Percentiles rank a stretch among this genome's conserved stretches.
phyloP scores from a whole-genome alignment of 2,329 filamentous ascomycete species.

The Aspergillus fructus region DNA sequence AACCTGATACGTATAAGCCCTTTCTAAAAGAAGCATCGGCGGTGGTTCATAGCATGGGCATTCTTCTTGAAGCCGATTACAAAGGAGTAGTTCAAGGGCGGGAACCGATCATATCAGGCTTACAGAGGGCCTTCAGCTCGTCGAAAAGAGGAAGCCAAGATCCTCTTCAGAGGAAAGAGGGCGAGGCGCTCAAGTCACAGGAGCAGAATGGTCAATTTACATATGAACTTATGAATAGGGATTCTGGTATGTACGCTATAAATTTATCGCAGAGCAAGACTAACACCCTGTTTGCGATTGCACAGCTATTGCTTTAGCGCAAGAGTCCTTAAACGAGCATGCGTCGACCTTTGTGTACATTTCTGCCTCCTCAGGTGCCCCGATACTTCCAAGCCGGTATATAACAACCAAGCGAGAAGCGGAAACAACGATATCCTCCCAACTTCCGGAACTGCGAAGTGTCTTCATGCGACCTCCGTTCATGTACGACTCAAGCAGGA shows the following conservation, averaged over 20 bases:
- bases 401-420: constrained; percentile 90
- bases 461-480: constrained; percentile 85
- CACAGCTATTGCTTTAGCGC: constrained; percentile 76
- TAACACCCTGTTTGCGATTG: constrained; percentile 5
- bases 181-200: constrained; percentile 62
- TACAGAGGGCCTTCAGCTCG: constrained; percentile 74
- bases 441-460: constrained; percentile 72
- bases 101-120: constrained; percentile 75
- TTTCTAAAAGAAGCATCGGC: constrained; percentile 76
- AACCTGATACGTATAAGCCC: constrained; percentile 73
- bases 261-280: neutral
- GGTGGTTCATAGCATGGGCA: constrained; percentile 93
- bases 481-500: constrained; percentile 80
- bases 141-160: constrained; percentile 64
- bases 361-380: constrained; percentile 82
- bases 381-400: constrained; percentile 80
- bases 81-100: constrained; percentile 83
- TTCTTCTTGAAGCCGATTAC: constrained; percentile 95
- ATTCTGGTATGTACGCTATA: constrained; percentile 53
- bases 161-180: constrained; percentile 63
- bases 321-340: constrained; percentile 66
- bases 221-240: constrained; percentile 96
- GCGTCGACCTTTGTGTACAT: constrained; percentile 79
- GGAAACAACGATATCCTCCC: constrained; percentile 69
- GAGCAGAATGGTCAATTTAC: constrained; percentile 76